Evolutionary conservation across 129 eudicot species (phyloP).

Genomic region (Chrysanthemum lavandulifolium): DNA sequence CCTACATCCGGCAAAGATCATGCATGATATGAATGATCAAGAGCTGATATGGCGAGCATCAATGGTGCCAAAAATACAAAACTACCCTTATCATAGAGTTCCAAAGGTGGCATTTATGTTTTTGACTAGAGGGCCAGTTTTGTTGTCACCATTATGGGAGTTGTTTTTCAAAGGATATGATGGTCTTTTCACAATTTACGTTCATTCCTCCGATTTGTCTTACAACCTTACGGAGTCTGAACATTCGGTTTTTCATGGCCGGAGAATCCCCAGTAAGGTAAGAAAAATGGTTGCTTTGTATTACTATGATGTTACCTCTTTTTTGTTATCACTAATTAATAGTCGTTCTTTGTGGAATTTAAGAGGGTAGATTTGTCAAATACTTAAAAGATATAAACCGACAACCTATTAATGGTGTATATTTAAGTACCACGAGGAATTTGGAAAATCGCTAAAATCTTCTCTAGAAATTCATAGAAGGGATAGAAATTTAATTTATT

Average conservation of each 20-base stretch:
- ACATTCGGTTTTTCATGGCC: slow-evolving; percentile 46
- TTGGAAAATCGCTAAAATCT: neutral
- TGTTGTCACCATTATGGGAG: slow-evolving; percentile 62
- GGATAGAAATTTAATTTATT: no score
- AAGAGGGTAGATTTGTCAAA: slow-evolving; percentile 13
- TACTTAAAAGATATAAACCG: slow-evolving; percentile 13
- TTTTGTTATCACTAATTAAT: neutral
- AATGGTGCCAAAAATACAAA: slow-evolving; percentile 37
- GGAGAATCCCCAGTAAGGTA: slow-evolving; percentile 60
- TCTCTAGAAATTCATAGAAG: no score
- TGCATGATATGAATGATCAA: slow-evolving; percentile 46
- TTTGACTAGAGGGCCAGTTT: slow-evolving; percentile 48
- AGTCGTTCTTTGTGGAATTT: slow-evolving; percentile 1
- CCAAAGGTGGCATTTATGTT: slow-evolving; percentile 67
- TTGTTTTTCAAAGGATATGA: slow-evolving; percentile 45
- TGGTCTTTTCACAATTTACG: slow-evolving; percentile 47
- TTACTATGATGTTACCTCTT: neutral
- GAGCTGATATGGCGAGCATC: slow-evolving; percentile 64
- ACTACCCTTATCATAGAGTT: slow-evolving; percentile 33
- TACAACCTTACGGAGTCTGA: slow-evolving; percentile 26
- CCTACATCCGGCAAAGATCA: slow-evolving; percentile 17
- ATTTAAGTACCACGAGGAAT: neutral
- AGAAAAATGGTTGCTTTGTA: neutral
- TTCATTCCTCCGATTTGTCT: slow-evolving; percentile 35
- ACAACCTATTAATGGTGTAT: slow-evolving; percentile 10